Evolutionary conservation across 257 asterid genomes (phyloP).

Genomic region (Dorcoceras hygrometricum): DNA sequence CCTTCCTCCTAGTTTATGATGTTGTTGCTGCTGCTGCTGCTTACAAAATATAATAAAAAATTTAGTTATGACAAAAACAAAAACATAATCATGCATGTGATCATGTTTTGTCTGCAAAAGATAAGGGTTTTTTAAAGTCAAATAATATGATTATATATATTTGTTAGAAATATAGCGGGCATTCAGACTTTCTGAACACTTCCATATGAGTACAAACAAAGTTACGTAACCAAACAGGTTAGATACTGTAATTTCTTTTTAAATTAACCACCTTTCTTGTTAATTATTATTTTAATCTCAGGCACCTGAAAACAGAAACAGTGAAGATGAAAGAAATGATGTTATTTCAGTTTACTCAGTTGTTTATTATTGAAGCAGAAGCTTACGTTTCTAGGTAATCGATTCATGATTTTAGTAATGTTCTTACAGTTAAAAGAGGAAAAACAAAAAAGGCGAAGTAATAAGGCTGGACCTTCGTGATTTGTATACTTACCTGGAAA

Average conservation of each 20-base stretch:
- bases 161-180: slow-evolving; percentile 30
- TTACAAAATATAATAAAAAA: slow-evolving; percentile 18
- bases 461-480: too few species aligned
- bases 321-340: too few species aligned
- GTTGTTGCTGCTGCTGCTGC: slow-evolving; percentile 56
- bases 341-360: background rate
- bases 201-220: background rate
- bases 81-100: slow-evolving; percentile 57
- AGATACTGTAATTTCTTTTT: background rate
- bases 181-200: slow-evolving; percentile 2
- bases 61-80: slow-evolving; percentile 24
- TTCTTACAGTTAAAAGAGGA: too few species aligned
- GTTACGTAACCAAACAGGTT: background rate
- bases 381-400: background rate
- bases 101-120: slow-evolving; percentile 72
- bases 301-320: too few species aligned
- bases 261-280: background rate
- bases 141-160: slow-evolving; percentile 31
- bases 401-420: background rate
- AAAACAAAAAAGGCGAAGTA: too few species aligned
- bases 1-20: slow-evolving; percentile 72
- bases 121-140: slow-evolving; percentile 30
- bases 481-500: slow-evolving; percentile 88
- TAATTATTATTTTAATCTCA: background rate
- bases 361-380: background rate